Evolutionary conservation across 768 basidiomycete genomes (phyloP), one percentile per base, ranked within the genome.

Genomic region (Favolaschia claudopus): DNA sequence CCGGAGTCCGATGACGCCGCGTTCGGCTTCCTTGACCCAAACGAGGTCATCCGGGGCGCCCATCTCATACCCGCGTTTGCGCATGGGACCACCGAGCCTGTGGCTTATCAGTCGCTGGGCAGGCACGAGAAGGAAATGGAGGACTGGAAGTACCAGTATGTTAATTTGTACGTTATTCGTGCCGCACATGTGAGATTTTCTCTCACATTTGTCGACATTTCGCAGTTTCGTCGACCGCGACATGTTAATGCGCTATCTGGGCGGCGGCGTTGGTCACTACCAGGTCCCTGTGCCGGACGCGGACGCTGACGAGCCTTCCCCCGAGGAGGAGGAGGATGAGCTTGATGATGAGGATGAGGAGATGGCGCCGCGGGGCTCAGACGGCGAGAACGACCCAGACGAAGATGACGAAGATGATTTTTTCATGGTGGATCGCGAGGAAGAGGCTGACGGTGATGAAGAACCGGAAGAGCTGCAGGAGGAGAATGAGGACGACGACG

Each of bases 11-110:
- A 73, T 20, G 34, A 47, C 0, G 62, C 63, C 3, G 70, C 77
- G 4, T 85, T 82, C 53, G 76, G 82, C 0, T 85, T 85, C 42
- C 19, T 84, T 0, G 70, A 84, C 58, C 82, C 82, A 0, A 43
- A 61, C 7, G 60, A 69, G 0, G 67, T 84, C 5, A 70, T 84
- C 17, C 58, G 76, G 0, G 74, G 65, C 0, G 62, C 66, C 0
- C 81, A 83, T 52, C 56, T 82, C 1, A 75, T 83, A 6, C 81
- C 79, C 0, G 76, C 64, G 0, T 82, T 79, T 46, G 14, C 36
- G 0, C 36, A 57, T 22, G 64, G 63, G 1, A 15, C 32, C 2
- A 71, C 64, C 5, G 59, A 66, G 2, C 29, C 66, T 5, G 38
- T n/a, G 0, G 31, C 63, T 4, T 31, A 52, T 46, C 6, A 47